These are phyloP conservation scores for Brasenia schreberi DNA, from an alignment of 164 flowering plant genomes.

Conservation along the genomic window DNA sequence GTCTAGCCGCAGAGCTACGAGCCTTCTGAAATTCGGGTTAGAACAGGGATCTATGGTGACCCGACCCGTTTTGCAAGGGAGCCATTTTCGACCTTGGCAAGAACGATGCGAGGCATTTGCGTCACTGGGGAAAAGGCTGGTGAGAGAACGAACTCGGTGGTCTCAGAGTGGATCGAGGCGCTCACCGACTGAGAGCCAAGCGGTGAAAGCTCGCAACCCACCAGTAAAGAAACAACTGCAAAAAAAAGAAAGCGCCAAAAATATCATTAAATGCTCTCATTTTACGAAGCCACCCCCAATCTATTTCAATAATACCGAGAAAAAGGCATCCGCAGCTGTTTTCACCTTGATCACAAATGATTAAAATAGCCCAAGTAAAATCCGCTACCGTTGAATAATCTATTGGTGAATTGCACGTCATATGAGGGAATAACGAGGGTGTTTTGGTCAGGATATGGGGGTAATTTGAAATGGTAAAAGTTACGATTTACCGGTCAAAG, in stretches of 20 bases:
- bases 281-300: background rate
- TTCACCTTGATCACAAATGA: too few species aligned
- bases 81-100: background rate
- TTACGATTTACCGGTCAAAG: conserved; percentile 8
- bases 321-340: too few species aligned
- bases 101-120: background rate
- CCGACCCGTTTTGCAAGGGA: background rate
- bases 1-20: too few species aligned
- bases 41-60: background rate
- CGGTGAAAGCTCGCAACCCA: background rate
- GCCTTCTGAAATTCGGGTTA: background rate
- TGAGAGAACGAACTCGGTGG: background rate
- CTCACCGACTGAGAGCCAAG: background rate
- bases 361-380: too few species aligned
- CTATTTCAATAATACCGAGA: background rate
- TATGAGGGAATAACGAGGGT: background rate
- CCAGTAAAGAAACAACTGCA: background rate
- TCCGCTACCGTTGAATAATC: too few species aligned
- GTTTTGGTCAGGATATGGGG: background rate
- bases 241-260: background rate
- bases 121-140: background rate
- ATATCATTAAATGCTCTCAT: background rate
- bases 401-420: too few species aligned
- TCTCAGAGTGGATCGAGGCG: background rate
- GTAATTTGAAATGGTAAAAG: background rate